These are phyloP conservation scores for Ogataea paraovalis DNA, from an alignment of 805 yeast genomes.

Conservation along the genomic window DNA sequence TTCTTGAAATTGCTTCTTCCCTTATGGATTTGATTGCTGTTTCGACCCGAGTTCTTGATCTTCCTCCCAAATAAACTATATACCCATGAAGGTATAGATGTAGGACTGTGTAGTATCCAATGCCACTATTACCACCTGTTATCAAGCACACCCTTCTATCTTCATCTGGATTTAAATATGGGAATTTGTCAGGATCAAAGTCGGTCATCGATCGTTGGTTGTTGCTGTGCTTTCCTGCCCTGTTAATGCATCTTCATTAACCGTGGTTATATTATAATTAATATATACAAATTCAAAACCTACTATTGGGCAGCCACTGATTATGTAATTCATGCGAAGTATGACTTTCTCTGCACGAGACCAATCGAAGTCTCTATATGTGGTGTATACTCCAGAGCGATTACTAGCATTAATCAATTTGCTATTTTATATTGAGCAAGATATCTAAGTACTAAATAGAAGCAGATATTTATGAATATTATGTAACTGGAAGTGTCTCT, in stretches of 20 bases:
- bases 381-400: no score
- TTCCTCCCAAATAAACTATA: conserved; percentile 68
- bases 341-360: no score
- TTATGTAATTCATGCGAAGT: no score
- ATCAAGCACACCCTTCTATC: conserved; percentile 65
- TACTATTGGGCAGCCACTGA: no score
- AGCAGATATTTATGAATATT: no score
- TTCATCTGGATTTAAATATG: conserved; percentile 53
- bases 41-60: conserved; percentile 52
- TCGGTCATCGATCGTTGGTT: conserved; percentile 1
- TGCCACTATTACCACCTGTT: conserved; percentile 80
- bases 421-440: no score
- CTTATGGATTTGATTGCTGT: conserved; percentile 54
- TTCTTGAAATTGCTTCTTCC: conserved; percentile 44
- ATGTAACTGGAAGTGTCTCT: no score
- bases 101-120: conserved; percentile 72
- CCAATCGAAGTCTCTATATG: no score
- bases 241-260: neutral
- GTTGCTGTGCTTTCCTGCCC: conserved; percentile 3
- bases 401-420: no score
- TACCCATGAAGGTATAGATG: conserved; percentile 79
- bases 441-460: no score
- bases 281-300: no score
- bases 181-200: conserved; percentile 46
- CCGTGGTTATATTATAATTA: no score